Base-by-base conservation (phyloP, 2,329 filamentous ascomycete species). In the Fusarium proliferatum region DNA sequence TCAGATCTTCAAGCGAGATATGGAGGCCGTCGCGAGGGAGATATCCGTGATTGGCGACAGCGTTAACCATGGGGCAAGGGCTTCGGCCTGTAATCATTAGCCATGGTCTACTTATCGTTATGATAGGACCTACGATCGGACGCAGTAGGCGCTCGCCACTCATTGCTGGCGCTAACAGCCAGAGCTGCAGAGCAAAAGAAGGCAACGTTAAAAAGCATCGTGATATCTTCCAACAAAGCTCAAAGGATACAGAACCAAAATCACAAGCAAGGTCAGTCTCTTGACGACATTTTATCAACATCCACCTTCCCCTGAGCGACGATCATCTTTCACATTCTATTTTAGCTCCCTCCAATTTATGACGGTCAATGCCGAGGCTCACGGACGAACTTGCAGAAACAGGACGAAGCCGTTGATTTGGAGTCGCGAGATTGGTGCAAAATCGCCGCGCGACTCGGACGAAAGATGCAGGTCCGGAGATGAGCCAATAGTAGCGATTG, bases 1-100 rank as follows among this genome's bases (percentile, higher is more conserved):
- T 74, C 15, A 77, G 38, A 13, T 77, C 75, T 1, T 60, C 55
- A 23, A 73, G 58, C 2, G 67, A 71, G 11, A 69, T 70, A 34
- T 73, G 60, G 41, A 71, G 63, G 13, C 76, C 76, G 33, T 74
- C 61, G 13, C 68, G 66, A 15, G 72, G 74, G 2, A 77, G 67
- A 39, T 73, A 78, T 33, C 74, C 76, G 36, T 77, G 76, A 65
- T 77, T 77, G 16, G 76, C 72, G 26, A 77, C 49, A 0, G 61
- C 51, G 36, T 77, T 77, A 10, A 78, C 48, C 64, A 77, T 64
- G 1, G 76, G 76, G 8, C 76, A 77, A 30, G 76, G 76, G 12
- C 76, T 71, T 52, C 76, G 36, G 11, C 64, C 72, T 76, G 52
- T 10, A 7, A 15, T 5, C 17, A 4, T 23, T 23, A 23, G 23